These are phyloP conservation scores for Glaciozyma antarctica DNA, from an alignment of 768 basidiomycete species.

Conservation along the genomic window DNA sequence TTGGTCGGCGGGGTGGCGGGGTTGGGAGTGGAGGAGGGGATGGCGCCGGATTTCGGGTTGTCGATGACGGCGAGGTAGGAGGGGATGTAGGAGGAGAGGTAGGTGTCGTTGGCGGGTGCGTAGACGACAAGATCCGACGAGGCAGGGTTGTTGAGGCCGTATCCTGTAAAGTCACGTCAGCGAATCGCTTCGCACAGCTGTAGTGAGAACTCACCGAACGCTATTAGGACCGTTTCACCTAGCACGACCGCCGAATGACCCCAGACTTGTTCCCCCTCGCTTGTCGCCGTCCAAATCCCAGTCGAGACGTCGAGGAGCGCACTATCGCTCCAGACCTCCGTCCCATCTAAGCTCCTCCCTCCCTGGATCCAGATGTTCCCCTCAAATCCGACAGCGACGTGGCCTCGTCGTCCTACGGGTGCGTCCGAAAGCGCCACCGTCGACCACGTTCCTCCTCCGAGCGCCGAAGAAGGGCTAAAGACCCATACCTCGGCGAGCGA, in stretches of 20 bases:
- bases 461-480: constrained; percentile 6
- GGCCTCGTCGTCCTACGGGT: neutral
- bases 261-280: constrained; percentile 6
- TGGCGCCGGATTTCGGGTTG: constrained; percentile 19
- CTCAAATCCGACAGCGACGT: constrained; percentile 15
- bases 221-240: constrained; percentile 17
- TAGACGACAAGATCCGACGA: constrained; percentile 15
- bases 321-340: constrained; percentile 1
- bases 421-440: neutral
- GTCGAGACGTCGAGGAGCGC: constrained; percentile 11
- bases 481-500: constrained; percentile 1
- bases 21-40: neutral
- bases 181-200: too few relatives aligned
- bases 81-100: constrained; percentile 17
- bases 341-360: constrained; percentile 7
- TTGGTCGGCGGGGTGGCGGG: neutral
- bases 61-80: constrained; percentile 7
- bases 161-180: neutral
- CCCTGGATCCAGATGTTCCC: constrained; percentile 25
- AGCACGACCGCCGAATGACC: constrained; percentile 10
- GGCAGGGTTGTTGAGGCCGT: constrained; percentile 7
- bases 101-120: constrained; percentile 19
- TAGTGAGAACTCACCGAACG: constrained; percentile 16
- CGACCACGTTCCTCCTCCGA: constrained; percentile 9
- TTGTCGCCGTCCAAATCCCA: constrained; percentile 1